Conservation (phyloP, 441 rosid species). For the Adansonia rubrostipa region DNA sequence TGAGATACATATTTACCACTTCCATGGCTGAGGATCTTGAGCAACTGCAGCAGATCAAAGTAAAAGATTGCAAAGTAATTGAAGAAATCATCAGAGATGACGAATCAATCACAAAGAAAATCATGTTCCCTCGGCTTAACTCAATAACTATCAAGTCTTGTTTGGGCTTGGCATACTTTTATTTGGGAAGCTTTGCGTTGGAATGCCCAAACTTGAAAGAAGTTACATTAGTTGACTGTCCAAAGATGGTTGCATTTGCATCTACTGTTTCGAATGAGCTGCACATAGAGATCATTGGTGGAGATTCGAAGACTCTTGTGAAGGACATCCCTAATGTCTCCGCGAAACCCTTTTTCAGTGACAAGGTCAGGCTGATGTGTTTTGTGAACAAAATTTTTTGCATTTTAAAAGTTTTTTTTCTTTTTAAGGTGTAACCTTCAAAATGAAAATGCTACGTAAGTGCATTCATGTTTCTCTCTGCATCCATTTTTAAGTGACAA, state of each 20-base stretch:
- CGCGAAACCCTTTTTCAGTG: constrained; percentile 12
- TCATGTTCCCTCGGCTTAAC: constrained; percentile 16
- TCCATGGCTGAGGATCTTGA: constrained; percentile 10
- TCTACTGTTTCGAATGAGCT: not conserved
- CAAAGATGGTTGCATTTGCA: constrained; percentile 19
- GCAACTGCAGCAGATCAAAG: constrained; percentile 15
- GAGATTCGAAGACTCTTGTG: not conserved
- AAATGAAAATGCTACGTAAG: not conserved
- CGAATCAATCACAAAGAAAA: not conserved
- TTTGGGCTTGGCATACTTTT: constrained; percentile 13
- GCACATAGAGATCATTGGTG: not conserved
- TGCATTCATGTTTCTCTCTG: not conserved
- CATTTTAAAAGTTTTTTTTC: not conserved
- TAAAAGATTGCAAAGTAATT: not conserved
- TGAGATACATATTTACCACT: constrained; percentile 17
- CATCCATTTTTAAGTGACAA: not conserved
- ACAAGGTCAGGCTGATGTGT: constrained; percentile 12
- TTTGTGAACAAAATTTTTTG: not conserved
- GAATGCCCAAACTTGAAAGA: constrained; percentile 24
- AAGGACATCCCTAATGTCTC: not conserved
- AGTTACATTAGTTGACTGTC: constrained; percentile 16
- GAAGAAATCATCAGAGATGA: constrained; percentile 18
- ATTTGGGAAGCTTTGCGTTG: constrained; percentile 6
- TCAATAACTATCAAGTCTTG: constrained; percentile 6
- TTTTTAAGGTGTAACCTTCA: not conserved